Conservation (phyloP, 768 basidiomycete species). For the Pisolithus microcarpus region DNA sequence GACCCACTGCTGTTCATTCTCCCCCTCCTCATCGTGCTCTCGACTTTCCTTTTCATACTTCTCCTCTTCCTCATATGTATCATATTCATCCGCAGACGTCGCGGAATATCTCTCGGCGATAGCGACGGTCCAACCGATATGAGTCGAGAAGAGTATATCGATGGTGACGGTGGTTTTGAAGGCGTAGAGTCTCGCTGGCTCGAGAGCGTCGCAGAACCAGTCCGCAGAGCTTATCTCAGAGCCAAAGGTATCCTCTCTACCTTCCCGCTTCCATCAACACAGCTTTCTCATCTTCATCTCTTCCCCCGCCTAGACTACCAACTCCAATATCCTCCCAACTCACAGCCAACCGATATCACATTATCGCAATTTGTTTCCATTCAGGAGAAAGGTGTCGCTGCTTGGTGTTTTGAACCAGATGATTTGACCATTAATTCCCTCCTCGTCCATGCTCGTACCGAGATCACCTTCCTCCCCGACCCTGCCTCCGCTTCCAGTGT, state of each 20-base stretch:
- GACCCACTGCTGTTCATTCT: constrained; percentile 83
- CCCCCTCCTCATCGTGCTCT: constrained; percentile 88
- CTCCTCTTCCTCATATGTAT: constrained; percentile 88
- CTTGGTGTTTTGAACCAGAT: constrained; percentile 99
- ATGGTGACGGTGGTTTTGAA: constrained; percentile 90
- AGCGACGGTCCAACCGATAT: constrained; percentile 90
- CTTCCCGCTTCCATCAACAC: background rate
- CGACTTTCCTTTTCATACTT: constrained; percentile 87
- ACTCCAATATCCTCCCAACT: constrained; percentile 87
- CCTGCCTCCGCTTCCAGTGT: constrained; percentile 92
- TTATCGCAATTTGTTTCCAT: constrained; percentile 98
- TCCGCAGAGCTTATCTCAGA: constrained; percentile 65
- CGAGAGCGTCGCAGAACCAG: constrained; percentile 64
- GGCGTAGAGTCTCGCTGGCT: constrained; percentile 92
- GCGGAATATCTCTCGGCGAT: constrained; percentile 76
- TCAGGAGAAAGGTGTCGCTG: constrained; percentile 98
- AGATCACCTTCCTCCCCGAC: constrained; percentile 96
- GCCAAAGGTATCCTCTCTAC: constrained; percentile 66
- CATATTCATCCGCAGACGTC: constrained; percentile 70
- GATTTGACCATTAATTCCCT: constrained; percentile 91
- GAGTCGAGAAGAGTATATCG: constrained; percentile 82
- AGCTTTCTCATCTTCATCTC: constrained; percentile 4
- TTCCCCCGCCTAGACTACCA: constrained; percentile 56
- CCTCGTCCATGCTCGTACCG: constrained; percentile 90
- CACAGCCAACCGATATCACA: constrained; percentile 96